Conservation (phyloP, 1,284 basidiomycete species). For the Vanrija humicola region DNA sequence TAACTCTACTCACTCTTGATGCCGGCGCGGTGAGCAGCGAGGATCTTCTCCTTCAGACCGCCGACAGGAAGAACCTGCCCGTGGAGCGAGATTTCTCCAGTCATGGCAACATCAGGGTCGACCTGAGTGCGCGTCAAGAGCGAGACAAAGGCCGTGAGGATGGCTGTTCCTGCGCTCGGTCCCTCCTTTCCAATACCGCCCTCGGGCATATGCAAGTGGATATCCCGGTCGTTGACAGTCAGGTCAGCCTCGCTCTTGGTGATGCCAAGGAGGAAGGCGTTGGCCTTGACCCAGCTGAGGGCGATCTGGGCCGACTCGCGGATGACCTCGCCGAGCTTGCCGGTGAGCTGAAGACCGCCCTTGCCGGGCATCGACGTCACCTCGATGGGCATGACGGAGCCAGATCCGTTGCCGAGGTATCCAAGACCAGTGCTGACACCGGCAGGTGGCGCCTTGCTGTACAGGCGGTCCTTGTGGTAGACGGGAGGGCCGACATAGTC, state of each 20-base stretch:
- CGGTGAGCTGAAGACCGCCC: constrained; percentile 82
- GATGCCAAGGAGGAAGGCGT: constrained; percentile 84
- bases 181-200: constrained; percentile 98
- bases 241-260: constrained; percentile 66
- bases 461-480: constrained; percentile 94
- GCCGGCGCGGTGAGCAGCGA: constrained; percentile 87
- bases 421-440: constrained; percentile 93
- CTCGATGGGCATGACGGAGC: constrained; percentile 96
- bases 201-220: constrained; percentile 95
- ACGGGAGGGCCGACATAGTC: constrained; percentile 93
- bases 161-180: constrained; percentile 91
- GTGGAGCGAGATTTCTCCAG: constrained; percentile 86
- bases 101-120: constrained; percentile 88
- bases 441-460: constrained; percentile 72
- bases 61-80: constrained; percentile 91
- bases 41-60: constrained; percentile 90
- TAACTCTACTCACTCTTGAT: constrained; percentile 62
- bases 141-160: constrained; percentile 84
- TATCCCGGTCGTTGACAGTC: constrained; percentile 76
- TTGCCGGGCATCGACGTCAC: constrained; percentile 92
- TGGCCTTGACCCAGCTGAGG: constrained; percentile 85
- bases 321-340: constrained; percentile 97
- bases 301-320: constrained; percentile 93
- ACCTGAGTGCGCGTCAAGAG: constrained; percentile 80
- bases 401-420: constrained; percentile 92